Conservation (phyloP, 257 asterid species). For the Solanum sejunctum region DNA sequence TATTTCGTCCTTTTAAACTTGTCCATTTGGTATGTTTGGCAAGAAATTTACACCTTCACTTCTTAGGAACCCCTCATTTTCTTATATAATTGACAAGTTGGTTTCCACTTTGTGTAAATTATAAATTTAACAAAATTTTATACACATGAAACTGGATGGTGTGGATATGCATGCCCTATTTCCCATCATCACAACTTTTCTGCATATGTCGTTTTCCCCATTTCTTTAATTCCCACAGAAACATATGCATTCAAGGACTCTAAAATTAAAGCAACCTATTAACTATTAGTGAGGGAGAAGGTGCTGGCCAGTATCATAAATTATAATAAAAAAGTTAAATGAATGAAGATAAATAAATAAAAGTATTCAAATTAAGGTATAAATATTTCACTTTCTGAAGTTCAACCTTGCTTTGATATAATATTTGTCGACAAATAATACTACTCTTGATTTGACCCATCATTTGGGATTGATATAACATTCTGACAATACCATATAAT, state of each 20-base stretch:
- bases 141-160: not conserved
- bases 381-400: no score
- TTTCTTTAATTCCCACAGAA: not conserved
- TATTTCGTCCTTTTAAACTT: not conserved
- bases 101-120: not conserved
- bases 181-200: not conserved
- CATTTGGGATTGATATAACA: no score
- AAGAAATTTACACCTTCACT: not conserved
- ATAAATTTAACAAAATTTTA: not conserved
- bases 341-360: no score
- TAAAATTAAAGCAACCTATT: no score
- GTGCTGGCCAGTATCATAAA: no score
- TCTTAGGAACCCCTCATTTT: not conserved
- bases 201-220: not conserved
- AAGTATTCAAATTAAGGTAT: no score
- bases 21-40: not conserved
- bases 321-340: no score
- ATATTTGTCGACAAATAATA: no score
- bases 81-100: not conserved
- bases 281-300: no score
- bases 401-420: no score
- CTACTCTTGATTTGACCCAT: no score
- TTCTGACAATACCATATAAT: no score
- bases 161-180: not conserved
- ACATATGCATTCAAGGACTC: not conserved